phyloP scores from a whole-genome alignment of 2,329 filamentous ascomycete species.

The Lasiodiplodia gonubiensis region DNA sequence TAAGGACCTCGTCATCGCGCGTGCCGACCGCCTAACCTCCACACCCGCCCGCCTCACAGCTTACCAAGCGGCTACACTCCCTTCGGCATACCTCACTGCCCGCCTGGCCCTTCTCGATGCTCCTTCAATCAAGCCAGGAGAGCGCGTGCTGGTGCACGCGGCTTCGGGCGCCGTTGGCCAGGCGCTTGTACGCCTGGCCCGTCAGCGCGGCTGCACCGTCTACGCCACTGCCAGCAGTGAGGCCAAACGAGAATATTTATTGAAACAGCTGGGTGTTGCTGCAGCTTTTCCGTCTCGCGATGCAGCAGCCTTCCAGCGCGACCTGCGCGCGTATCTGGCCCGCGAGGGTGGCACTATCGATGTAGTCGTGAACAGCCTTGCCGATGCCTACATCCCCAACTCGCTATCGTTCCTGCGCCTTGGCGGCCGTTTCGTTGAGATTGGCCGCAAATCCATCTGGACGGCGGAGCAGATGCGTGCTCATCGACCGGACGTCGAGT shows the following conservation, averaged over 20 bases:
- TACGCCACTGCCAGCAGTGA: constrained; percentile 38
- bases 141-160: constrained; percentile 41
- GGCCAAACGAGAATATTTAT: constrained; percentile 36
- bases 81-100: constrained; percentile 31
- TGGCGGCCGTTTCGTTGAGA: constrained; percentile 39
- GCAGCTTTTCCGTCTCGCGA: constrained; percentile 40
- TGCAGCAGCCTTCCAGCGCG: constrained; percentile 37
- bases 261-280: constrained; percentile 34
- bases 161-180: constrained; percentile 40
- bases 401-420: constrained; percentile 37
- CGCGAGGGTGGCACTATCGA: constrained; percentile 35
- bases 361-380: constrained; percentile 41
- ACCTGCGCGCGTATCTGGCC: constrained; percentile 34
- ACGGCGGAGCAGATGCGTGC: background rate
- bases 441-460: constrained; percentile 29
- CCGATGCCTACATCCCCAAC: constrained; percentile 35
- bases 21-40: background rate
- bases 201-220: constrained; percentile 36
- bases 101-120: constrained; percentile 30
- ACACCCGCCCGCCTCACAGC: constrained; percentile 30
- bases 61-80: constrained; percentile 34
- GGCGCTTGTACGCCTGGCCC: constrained; percentile 36
- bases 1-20: background rate
- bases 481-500: background rate
- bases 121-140: constrained; percentile 28